phyloP scores from a whole-genome alignment of 129 eudicot genomes.

The Silybum marianum region DNA sequence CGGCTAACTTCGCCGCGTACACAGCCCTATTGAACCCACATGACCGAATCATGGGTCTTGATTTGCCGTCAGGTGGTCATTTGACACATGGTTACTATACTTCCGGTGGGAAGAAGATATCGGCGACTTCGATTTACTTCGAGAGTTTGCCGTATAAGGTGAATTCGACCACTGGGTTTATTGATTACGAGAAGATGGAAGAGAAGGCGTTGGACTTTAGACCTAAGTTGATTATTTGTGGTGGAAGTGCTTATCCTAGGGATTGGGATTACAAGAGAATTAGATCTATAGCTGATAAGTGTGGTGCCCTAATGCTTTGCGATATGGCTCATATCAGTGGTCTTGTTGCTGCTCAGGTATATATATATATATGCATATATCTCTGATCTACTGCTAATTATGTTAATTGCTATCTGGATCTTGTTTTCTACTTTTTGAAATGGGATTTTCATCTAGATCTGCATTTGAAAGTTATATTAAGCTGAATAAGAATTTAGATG shows the following conservation, averaged over 20 bases:
- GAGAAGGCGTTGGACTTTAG: conserved; percentile 97
- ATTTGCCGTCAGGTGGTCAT: conserved; percentile 94
- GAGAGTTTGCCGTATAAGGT: conserved; percentile 99
- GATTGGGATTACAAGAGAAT: conserved; percentile 91
- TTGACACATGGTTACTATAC: conserved; percentile 94
- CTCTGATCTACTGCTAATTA: neutral
- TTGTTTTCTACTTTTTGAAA: neutral
- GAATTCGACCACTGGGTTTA: conserved; percentile 67
- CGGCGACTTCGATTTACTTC: conserved; percentile 90
- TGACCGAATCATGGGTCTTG: conserved; percentile 93
- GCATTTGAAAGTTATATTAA: neutral
- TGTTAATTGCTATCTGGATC: neutral
- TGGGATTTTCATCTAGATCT: neutral
- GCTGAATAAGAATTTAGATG: neutral
- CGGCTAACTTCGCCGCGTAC: conserved; percentile 92
- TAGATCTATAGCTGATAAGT: conserved; percentile 76
- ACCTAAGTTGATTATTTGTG: conserved; percentile 93
- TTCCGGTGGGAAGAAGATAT: conserved; percentile 82
- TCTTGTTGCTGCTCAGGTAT: conserved; percentile 99
- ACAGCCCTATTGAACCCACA: conserved; percentile 87
- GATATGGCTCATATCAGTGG: conserved; percentile 99
- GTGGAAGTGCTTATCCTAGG: conserved; percentile 97
- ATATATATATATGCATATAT: neutral
- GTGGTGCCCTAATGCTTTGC: conserved; percentile 85
- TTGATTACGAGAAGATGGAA: conserved; percentile 89